Evolutionary conservation across 352 stramenopile genomes (phyloP).

Genomic region (Phytopythium vexans): DNA sequence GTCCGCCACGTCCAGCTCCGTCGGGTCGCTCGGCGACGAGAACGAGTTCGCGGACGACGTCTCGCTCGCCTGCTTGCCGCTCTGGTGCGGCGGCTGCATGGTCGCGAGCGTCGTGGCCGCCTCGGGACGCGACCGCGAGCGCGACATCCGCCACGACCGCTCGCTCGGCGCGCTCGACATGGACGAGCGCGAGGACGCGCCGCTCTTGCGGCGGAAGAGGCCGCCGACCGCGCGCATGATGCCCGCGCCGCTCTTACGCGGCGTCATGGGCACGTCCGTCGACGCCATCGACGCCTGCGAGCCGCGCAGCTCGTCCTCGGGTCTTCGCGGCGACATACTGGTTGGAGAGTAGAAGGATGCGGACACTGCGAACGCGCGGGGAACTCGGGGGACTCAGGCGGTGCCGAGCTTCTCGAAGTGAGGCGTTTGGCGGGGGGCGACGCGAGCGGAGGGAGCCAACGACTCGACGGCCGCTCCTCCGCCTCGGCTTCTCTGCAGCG

Average conservation of each 20-base stretch:
- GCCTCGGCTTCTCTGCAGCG: no score
- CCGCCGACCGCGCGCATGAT: slow-evolving; percentile 48
- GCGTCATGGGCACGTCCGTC: slow-evolving; percentile 10
- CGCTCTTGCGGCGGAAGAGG: slow-evolving; percentile 43
- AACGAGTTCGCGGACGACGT: slow-evolving; percentile 3
- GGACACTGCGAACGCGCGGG: slow-evolving; percentile 6
- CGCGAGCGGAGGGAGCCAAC: background rate
- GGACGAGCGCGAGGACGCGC: slow-evolving; percentile 13
- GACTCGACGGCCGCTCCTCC: no score
- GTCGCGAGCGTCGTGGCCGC: slow-evolving; percentile 8
- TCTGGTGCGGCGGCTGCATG: slow-evolving; percentile 3
- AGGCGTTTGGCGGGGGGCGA: slow-evolving; percentile 10
- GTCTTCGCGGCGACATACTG: background rate
- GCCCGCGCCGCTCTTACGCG: slow-evolving; percentile 26
- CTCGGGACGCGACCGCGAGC: slow-evolving; percentile 20
- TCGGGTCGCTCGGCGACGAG: slow-evolving; percentile 19
- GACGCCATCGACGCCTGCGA: slow-evolving; percentile 3
- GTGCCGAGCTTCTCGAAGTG: background rate
- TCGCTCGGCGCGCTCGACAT: slow-evolving; percentile 16
- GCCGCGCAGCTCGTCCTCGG: background rate
- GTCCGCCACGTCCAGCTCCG: slow-evolving; percentile 25
- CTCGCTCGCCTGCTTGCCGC: slow-evolving; percentile 17
- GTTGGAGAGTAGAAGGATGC: background rate
- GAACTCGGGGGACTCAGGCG: slow-evolving; percentile 3
- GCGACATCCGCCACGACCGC: slow-evolving; percentile 29